A percentile compares a stretch with the other conserved stretches of the same genome.
These are phyloP conservation scores for Aspergillus kassunensis DNA, from an alignment of 495 filamentous ascomycete species.

Conservation along the genomic window DNA sequence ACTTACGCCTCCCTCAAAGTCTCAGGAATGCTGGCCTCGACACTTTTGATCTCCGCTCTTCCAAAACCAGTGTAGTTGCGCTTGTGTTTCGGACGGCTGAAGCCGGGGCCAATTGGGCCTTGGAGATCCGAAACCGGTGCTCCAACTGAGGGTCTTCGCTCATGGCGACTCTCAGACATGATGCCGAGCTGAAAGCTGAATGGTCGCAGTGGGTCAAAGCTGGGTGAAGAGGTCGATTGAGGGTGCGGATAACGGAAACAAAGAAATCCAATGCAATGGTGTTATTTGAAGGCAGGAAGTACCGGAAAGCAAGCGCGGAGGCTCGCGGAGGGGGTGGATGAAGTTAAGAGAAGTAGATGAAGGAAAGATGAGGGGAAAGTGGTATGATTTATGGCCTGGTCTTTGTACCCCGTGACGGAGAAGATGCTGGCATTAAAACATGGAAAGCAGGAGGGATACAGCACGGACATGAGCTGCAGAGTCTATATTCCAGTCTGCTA, in stretches of 20 bases:
- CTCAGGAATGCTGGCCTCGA: conserved; percentile 88
- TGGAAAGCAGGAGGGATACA: conserved; percentile 12
- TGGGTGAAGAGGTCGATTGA: too few species aligned
- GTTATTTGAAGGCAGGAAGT: not conserved
- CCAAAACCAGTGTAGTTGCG: conserved; percentile 91
- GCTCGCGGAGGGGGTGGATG: not conserved
- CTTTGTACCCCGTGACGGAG: conserved; percentile 9
- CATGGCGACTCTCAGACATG: conserved; percentile 37
- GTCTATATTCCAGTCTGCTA: not conserved
- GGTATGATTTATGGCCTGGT: conserved; percentile 2
- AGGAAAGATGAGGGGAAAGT: conserved; percentile 8
- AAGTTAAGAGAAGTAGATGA: not conserved
- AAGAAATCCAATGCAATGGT: not conserved
- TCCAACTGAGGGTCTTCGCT: conserved; percentile 72
- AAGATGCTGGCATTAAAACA: conserved; percentile 12
- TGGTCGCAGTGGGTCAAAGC: not conserved
- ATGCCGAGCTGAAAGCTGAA: not conserved
- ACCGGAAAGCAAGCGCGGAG: not conserved
- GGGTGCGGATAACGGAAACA: not conserved
- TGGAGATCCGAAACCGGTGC: conserved; percentile 78
- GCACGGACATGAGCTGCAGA: conserved; percentile 5
- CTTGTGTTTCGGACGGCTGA: conserved; percentile 85
- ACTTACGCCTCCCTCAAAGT: conserved; percentile 75
- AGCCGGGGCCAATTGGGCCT: conserved; percentile 71
- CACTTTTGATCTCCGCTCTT: conserved; percentile 81